Base-by-base conservation (phyloP, 1,284 basidiomycete species). In the Lignosus rhinocerotis region DNA sequence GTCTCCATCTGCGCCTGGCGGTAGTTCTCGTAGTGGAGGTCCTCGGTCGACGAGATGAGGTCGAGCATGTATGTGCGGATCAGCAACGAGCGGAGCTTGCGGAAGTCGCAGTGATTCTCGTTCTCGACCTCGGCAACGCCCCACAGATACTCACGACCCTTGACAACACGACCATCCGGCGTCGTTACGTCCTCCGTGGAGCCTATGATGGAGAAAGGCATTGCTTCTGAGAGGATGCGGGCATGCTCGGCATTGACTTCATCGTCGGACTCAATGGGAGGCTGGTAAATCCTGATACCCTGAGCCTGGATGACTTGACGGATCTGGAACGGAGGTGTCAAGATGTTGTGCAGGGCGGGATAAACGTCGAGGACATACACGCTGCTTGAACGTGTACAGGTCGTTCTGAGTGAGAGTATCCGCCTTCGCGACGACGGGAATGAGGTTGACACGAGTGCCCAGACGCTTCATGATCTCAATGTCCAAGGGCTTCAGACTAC, bases 11-110 rank as follows among this genome's bases (percentile, higher is more conserved):
- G 97, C 65, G 94, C 86, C 72, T 98, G 94, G 60, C 96, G 87
- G 83, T 99, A 99, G 75, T 93, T 92, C 80, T 99, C 97, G 75
- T 99, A 99, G 77, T 99, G 97, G 32, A 83, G 81, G 68, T 99
- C 97, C 77, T 99, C 96, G 38, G 94, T 97, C 5, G 94, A 96
- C 51, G 89, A 90, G 76, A 98, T 96, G 51, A 99, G 83, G 76
- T 99, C 97, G 56, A 98, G 82, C 97, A 99, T 99, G 83, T 98
- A 94, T 6, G 96, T 98, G 67, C 97, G 90, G 76, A 99, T 97
- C 42, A 99, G 83, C 42, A 99, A 82, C 31, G 94, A 94, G 62
- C 97, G 93, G 55, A 99, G 83, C 79, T 98, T 98, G 78, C 93
- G 94, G 84, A 99, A 99, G 77, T 99, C 97, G 74, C 97, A 99